These are phyloP conservation scores for Phascolomyces articulosus DNA, from an alignment of 371 early-diverging fungal genomes.

Conservation along the genomic window DNA sequence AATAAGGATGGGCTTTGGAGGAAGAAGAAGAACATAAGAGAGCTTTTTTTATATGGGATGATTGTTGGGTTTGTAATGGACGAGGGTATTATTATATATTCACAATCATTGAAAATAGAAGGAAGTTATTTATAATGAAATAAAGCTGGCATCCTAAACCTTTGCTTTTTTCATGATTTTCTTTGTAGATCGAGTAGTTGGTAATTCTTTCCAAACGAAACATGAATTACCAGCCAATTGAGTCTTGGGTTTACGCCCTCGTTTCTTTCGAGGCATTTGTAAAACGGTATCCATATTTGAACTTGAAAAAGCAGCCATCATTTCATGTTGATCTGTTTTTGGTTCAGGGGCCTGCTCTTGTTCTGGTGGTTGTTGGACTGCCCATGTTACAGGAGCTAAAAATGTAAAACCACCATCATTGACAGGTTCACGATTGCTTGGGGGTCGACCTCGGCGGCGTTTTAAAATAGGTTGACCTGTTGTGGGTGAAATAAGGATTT, in stretches of 20 bases:
- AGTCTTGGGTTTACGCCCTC: constrained; percentile 52
- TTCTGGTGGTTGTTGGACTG: constrained; percentile 26
- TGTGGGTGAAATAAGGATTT: constrained; percentile 33
- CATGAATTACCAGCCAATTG: constrained; percentile 54
- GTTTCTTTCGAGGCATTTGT: constrained; percentile 46
- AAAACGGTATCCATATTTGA: constrained; percentile 43
- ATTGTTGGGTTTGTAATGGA: too few relatives aligned
- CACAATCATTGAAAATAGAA: too few relatives aligned
- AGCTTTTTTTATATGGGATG: too few relatives aligned
- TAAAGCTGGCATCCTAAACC: background rate
- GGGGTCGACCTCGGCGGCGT: constrained; percentile 50
- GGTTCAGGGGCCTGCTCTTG: background rate
- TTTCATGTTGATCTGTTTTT: constrained; percentile 22
- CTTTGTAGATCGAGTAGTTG: constrained; percentile 9
- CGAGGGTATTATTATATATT: too few relatives aligned
- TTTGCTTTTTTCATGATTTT: constrained; percentile 8
- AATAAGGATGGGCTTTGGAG: too few relatives aligned
- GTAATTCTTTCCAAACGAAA: constrained; percentile 46
- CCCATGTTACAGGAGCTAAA: constrained; percentile 51
- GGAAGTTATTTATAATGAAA: too few relatives aligned
- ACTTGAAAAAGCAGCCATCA: constrained; percentile 47
- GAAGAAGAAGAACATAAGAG: too few relatives aligned
- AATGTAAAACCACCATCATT: constrained; percentile 45
- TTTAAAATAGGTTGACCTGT: constrained; percentile 43
- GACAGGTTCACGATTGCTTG: constrained; percentile 27